Base-by-base conservation (phyloP, 2,329 filamentous ascomycete genomes). In the Didymella exigua region DNA sequence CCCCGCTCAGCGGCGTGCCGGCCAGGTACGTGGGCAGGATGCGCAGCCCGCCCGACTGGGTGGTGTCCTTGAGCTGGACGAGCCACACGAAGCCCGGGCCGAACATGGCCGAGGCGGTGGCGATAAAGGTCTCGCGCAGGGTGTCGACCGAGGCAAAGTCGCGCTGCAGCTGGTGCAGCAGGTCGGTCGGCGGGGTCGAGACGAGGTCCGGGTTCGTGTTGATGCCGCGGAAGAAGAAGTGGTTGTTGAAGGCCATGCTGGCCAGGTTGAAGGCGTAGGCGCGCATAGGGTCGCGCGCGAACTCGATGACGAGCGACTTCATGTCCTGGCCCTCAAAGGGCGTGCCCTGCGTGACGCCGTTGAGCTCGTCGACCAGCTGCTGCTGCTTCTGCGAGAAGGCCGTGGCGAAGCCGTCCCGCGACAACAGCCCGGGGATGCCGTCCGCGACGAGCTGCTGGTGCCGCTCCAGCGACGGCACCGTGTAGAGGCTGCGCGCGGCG, bases 51-150 rank as follows among this genome's bases (percentile, higher is more conserved):
- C n/a, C n/a, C n/a, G n/a, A n/a, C 48, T 77, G 82, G 27, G 79
- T 76, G 18, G 56, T 57, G n/a, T 54, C 56, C 36, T 75, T 72
- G 48, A 78, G 77, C 38, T 81, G 71, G 68, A 97, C 90, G 58
- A 99, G 87, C 95, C 95, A 99, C 72, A 98, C 89, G 78, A 96
- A 98, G 62, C 95, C 95, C 0, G 93, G 93, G 49, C 93, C 95
- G 79, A 99, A 98, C 92, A 98, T 97, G 78, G 87, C 84, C 63
- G 86, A 82, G 54, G 93, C 93, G 34, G 89, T 96, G 61, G 87
- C 81, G 70, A 95, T 77, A 76, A 99, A 87, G 73, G 95, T 90
- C 66, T 83, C 82, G 72, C 87, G 87, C 55, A 99, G 86, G 26
- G 89, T 93, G 62, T 96, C 89, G 66, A 96, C 80, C 67, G 88